Conservation (phyloP, 2,329 filamentous ascomycete species). For the Pestalotiopsis sp. region DNA sequence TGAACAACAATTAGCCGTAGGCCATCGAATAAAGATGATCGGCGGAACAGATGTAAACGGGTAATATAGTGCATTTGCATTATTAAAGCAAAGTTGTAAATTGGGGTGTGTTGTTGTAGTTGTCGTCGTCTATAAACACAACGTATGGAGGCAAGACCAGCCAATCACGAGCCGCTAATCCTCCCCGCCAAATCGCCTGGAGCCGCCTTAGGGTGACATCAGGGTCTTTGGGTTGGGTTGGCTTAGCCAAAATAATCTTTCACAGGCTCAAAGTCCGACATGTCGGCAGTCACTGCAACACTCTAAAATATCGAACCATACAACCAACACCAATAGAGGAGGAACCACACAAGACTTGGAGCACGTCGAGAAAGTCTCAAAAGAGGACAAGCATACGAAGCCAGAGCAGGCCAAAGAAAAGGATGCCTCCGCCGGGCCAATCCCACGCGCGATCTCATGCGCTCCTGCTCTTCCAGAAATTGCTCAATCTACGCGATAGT, state of each 20-base stretch:
- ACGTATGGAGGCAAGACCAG: background rate
- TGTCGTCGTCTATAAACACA: background rate
- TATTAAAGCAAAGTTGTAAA: background rate
- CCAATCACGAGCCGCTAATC: slow-evolving; percentile 2
- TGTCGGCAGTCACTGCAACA: background rate
- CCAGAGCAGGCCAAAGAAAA: background rate
- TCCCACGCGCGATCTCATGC: slow-evolving; percentile 81
- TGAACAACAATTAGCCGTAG: background rate
- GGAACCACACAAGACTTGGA: background rate
- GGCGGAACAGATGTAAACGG: background rate
- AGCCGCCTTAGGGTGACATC: slow-evolving; percentile 6
- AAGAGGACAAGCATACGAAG: background rate
- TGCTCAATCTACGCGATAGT: slow-evolving; percentile 75
- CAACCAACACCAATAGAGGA: background rate
- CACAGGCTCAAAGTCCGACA: background rate
- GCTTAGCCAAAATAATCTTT: slow-evolving; percentile 3
- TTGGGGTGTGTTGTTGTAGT: background rate
- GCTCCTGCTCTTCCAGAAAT: slow-evolving; percentile 77
- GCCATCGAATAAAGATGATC: no score
- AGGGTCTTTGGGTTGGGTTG: background rate
- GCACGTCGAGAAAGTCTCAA: background rate
- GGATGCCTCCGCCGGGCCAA: slow-evolving; percentile 57
- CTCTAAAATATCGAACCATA: background rate
- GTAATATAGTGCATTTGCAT: background rate
- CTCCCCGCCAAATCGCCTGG: background rate